Percentiles rank a stretch among this genome's conserved stretches.
Conservation (phyloP, 345 rosid species). For the Jatropha curcas region DNA sequence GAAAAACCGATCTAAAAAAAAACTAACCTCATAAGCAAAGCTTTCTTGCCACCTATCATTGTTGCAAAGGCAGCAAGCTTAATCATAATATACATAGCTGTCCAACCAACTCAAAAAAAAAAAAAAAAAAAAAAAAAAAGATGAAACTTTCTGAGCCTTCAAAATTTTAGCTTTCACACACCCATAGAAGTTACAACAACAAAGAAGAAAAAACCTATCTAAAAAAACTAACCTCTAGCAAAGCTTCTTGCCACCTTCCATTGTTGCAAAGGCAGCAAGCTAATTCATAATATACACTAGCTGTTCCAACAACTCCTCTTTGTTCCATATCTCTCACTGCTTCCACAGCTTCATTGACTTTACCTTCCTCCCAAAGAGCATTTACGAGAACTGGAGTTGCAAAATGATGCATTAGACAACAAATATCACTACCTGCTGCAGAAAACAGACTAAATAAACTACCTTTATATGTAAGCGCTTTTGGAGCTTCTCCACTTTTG, state of each 20-base stretch:
- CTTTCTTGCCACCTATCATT: too few species aligned
- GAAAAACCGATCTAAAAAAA: too few species aligned
- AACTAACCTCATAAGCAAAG: too few species aligned
- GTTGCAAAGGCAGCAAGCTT: too few species aligned
- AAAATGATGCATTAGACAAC: slow-evolving; percentile 18
- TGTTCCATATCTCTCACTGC: slow-evolving; percentile 83
- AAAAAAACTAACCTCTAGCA: slow-evolving; percentile 56
- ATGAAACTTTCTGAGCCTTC: neutral
- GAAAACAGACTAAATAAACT: slow-evolving; percentile 12
- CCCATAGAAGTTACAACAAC: neutral
- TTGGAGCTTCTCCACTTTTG: slow-evolving; percentile 66
- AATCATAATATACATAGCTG: too few species aligned
- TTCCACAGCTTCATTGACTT: slow-evolving; percentile 72
- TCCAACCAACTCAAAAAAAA: too few species aligned
- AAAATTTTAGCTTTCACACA: neutral
- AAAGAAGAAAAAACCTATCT: neutral
- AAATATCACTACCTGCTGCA: neutral
- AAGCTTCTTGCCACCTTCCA: slow-evolving; percentile 83
- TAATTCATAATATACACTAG: slow-evolving; percentile 78
- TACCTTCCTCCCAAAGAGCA: slow-evolving; percentile 84
- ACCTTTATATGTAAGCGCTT: slow-evolving; percentile 85
- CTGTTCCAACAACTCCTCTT: slow-evolving; percentile 84
- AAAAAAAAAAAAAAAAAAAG: too few species aligned
- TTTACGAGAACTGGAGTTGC: slow-evolving; percentile 71
- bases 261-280: slow-evolving; percentile 85